Base-by-base conservation (phyloP, 2,329 filamentous ascomycete species). In the Aspergillus sp. region DNA sequence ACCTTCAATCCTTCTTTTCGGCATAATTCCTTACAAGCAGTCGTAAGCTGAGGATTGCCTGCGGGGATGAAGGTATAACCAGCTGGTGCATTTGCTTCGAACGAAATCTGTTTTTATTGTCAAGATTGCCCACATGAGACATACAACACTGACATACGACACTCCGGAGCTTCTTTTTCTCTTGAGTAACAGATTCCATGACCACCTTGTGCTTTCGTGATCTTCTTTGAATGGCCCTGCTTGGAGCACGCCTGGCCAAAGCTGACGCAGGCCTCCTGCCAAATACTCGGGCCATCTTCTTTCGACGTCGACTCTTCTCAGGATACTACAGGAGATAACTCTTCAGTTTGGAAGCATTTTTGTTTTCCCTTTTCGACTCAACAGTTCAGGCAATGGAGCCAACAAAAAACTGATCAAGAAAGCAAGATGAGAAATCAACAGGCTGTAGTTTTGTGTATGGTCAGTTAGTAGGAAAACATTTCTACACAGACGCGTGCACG, bases 21-120 rank as follows among this genome's bases (percentile, higher is more conserved):
- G 51, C 79, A 82, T 33, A 76, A 59, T 53, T 83, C 79, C 61
- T 82, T 83, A 63, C 77, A 78, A 44, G 73, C 73, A 37, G 73
- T 73, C 12, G 79, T 81, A 39, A 85, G 69, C 42, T 77, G 73
- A 2, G 79, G 78, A 47, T 79, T 77, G 26, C 81, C 81, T 37
- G 78, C 73, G 19, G 78, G 75, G 39, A 84, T 73, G 54, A 81
- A 83, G 1, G 73, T 77, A 58, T 82, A 83, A n/a, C 79, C 80
- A 38, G 64, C 62, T 7, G 79, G 79, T 19, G 80, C 70, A 51
- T 74, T 68, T n/a, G 69, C 65, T 46, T 74, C 69, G 52, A 79
- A 80, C 13, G 75, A 75, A 35, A 78, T 71, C 79, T 82, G 60
- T 40, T 33, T 43, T 31, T 28, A 43, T 49, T 45, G 65, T 73